Conservation (phyloP, 2,329 filamentous ascomycete genomes). For the Sporothrix mexicana region DNA sequence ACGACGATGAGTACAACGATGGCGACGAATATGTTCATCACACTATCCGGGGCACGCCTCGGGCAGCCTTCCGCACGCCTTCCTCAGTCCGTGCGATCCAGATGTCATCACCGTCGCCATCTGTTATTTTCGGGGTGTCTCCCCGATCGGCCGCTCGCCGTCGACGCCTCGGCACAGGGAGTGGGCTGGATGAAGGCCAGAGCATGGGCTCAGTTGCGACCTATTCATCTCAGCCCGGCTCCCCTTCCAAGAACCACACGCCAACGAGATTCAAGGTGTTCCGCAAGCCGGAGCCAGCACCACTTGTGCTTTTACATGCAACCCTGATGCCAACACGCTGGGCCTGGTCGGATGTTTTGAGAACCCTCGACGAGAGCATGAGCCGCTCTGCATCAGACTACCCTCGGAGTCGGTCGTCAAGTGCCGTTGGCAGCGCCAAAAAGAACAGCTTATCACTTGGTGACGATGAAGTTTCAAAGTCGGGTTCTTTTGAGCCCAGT, state of each 20-base stretch:
- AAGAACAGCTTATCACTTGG: not conserved
- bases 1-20: slow-evolving; percentile 46
- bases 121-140: slow-evolving; percentile 56
- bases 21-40: slow-evolving; percentile 58
- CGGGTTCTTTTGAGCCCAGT: slow-evolving; percentile 46
- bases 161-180: slow-evolving; percentile 25
- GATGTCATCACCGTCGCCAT: slow-evolving; percentile 70
- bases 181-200: slow-evolving; percentile 21
- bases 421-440: slow-evolving; percentile 29
- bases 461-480: not conserved
- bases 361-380: slow-evolving; percentile 46
- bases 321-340: slow-evolving; percentile 74
- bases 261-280: slow-evolving; percentile 62
- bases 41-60: slow-evolving; percentile 60
- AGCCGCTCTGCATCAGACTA: slow-evolving; percentile 10
- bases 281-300: slow-evolving; percentile 55
- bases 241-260: slow-evolving; percentile 59
- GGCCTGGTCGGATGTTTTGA: slow-evolving; percentile 65
- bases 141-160: slow-evolving; percentile 58
- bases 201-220: slow-evolving; percentile 28
- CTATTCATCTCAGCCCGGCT: slow-evolving; percentile 42
- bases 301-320: slow-evolving; percentile 78
- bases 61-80: slow-evolving; percentile 71
- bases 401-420: not conserved
- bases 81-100: slow-evolving; percentile 73